These are phyloP conservation scores for Ajuga chamaepitys DNA, from an alignment of 257 asterid genomes.

Conservation along the genomic window DNA sequence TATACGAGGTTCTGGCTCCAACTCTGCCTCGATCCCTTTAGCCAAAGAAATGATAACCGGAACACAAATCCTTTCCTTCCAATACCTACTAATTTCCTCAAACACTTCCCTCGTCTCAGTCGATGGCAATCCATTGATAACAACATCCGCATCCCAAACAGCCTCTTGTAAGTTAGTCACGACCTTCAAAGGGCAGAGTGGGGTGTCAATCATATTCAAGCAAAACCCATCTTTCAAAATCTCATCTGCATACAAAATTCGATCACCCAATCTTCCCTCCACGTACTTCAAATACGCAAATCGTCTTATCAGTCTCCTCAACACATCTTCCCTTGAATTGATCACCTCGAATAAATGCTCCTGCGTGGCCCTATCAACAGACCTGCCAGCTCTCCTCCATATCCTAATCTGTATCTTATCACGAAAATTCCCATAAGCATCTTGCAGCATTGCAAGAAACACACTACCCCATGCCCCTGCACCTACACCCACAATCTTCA, in stretches of 20 bases:
- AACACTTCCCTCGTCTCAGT: conserved; percentile 77
- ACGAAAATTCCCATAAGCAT: conserved; percentile 59
- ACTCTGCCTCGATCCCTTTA: conserved; percentile 92
- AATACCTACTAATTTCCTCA: conserved; percentile 70
- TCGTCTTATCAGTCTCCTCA: conserved; percentile 81
- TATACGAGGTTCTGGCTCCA: conserved; percentile 77
- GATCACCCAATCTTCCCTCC: conserved; percentile 85
- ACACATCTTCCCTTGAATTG: conserved; percentile 84
- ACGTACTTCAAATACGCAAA: conserved; percentile 89
- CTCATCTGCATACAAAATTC: conserved; percentile 80
- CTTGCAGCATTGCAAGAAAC: conserved; percentile 84
- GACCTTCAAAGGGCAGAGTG: conserved; percentile 91
- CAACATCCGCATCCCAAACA: conserved; percentile 99
- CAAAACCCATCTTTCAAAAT: conserved; percentile 91
- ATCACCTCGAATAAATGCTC: conserved; percentile 86
- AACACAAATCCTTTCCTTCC: conserved; percentile 69
- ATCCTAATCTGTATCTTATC: conserved; percentile 81
- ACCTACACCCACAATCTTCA: conserved; percentile 79
- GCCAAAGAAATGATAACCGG: conserved; percentile 81
- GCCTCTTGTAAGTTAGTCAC: conserved; percentile 98
- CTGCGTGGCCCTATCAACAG: conserved; percentile 71
- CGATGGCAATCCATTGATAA: conserved; percentile 87
- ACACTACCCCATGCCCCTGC: conserved; percentile 99
- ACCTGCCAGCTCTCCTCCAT: conserved; percentile 85
- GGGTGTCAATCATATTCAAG: conserved; percentile 93